phyloP scores from a whole-genome alignment of 2,329 filamentous ascomycete species.

The Paecilomyces variotii region DNA sequence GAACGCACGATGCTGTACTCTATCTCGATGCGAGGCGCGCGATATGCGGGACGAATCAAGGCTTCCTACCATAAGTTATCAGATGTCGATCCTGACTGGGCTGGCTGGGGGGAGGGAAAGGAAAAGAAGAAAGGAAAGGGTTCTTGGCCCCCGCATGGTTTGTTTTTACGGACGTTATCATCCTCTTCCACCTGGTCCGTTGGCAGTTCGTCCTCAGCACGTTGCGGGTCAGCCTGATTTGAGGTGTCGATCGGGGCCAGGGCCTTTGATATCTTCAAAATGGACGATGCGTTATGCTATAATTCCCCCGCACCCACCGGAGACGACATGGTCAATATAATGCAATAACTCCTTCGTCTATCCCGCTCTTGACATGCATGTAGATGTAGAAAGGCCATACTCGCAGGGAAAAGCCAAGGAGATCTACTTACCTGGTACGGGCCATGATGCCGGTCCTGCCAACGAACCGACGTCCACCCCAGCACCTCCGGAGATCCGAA shows the following conservation, averaged over 20 bases:
- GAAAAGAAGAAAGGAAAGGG: too few species aligned
- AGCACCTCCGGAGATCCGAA: slow-evolving; percentile 48
- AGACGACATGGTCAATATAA: slow-evolving; percentile 7
- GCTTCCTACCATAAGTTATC: slow-evolving; percentile 34
- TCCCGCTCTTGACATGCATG: not conserved
- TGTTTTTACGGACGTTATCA: slow-evolving; percentile 18
- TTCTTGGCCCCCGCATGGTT: not conserved
- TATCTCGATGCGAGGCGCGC: slow-evolving; percentile 41
- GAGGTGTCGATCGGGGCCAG: slow-evolving; percentile 9
- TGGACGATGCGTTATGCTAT: slow-evolving; percentile 15
- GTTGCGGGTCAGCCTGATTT: slow-evolving; percentile 6
- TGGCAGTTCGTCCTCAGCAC: slow-evolving; percentile 5
- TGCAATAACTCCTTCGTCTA: not conserved
- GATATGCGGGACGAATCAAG: slow-evolving; percentile 25
- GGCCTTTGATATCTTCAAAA: slow-evolving; percentile 22
- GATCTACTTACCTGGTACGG: not conserved
- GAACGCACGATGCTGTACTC: slow-evolving; percentile 69
- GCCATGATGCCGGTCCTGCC: not conserved
- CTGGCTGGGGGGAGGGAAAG: slow-evolving; percentile 1
- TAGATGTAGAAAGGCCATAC: not conserved
- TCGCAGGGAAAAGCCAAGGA: not conserved
- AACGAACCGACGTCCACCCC: slow-evolving; percentile 31
- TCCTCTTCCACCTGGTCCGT: slow-evolving; percentile 19
- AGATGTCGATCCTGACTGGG: slow-evolving; percentile 8
- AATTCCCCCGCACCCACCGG: not conserved